These are phyloP conservation scores for Exutisphaerella laricina DNA, from an alignment of 2,329 filamentous ascomycete genomes.

Conservation along the genomic window DNA sequence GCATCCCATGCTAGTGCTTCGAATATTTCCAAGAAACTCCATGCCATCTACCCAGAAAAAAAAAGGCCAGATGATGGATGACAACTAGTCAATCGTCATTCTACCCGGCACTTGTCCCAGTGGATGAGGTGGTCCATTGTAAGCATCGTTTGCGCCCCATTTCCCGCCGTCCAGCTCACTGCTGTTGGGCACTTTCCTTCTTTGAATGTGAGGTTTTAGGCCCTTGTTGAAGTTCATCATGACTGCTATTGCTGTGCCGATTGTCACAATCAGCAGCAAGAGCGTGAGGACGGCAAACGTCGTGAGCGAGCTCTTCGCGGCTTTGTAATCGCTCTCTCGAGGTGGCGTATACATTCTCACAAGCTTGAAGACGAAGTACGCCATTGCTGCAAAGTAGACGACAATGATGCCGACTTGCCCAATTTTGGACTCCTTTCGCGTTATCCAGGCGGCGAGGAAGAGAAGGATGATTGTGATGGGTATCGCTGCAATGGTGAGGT, in stretches of 20 bases:
- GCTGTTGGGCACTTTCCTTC: slow-evolving; percentile 19
- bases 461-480: slow-evolving; percentile 88
- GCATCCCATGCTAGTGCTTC: neutral
- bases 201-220: slow-evolving; percentile 75
- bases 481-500: slow-evolving; percentile 80
- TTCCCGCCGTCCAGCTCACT: slow-evolving; percentile 18
- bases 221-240: slow-evolving; percentile 86
- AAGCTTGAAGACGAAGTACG: slow-evolving; percentile 97
- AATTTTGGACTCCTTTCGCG: slow-evolving; percentile 69
- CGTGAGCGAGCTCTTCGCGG: slow-evolving; percentile 79
- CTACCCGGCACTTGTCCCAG: slow-evolving; percentile 28
- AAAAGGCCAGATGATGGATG: neutral
- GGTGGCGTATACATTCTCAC: slow-evolving; percentile 78
- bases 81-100: slow-evolving; percentile 46
- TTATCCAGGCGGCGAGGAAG: slow-evolving; percentile 76
- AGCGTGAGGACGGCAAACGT: slow-evolving; percentile 94
- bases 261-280: slow-evolving; percentile 79
- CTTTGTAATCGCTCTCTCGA: slow-evolving; percentile 55
- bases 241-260: slow-evolving; percentile 79
- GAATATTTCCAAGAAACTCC: neutral
- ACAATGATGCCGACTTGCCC: slow-evolving; percentile 74
- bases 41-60: neutral
- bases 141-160: slow-evolving; percentile 19
- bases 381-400: slow-evolving; percentile 81
- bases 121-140: slow-evolving; percentile 25